Conservation (phyloP, 2,329 filamentous ascomycete species). For the Cryphonectria nitschkei region DNA sequence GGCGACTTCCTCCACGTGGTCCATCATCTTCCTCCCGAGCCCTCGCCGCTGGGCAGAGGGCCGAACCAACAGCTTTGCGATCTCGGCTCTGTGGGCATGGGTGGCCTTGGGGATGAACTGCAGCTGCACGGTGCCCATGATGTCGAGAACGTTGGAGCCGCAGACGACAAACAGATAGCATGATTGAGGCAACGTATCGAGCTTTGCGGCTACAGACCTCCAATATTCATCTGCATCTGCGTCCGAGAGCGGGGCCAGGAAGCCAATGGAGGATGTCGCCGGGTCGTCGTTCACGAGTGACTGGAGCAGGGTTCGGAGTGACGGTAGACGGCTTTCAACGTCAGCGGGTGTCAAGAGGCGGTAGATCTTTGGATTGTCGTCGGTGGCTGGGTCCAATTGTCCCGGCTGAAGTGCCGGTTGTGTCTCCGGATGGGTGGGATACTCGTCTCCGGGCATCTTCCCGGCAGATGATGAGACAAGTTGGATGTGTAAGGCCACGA, state of each 20-base stretch:
- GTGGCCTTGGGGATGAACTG: slow-evolving; percentile 33
- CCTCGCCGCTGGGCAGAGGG: slow-evolving; percentile 32
- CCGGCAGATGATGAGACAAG: background rate
- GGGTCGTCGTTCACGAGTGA: slow-evolving; percentile 37
- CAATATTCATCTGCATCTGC: slow-evolving; percentile 32
- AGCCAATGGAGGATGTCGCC: slow-evolving; percentile 35
- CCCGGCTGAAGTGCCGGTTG: background rate
- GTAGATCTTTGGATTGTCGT: background rate
- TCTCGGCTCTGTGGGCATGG: slow-evolving; percentile 35
- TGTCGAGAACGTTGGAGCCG: slow-evolving; percentile 13
- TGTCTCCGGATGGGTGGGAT: background rate
- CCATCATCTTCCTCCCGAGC: slow-evolving; percentile 33
- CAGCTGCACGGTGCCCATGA: slow-evolving; percentile 34
- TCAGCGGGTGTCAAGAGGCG: slow-evolving; percentile 1
- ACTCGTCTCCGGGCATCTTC: background rate
- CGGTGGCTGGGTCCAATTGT: background rate
- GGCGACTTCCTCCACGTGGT: slow-evolving; percentile 32
- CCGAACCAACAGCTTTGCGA: slow-evolving; percentile 37
- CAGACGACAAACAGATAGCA: slow-evolving; percentile 30
- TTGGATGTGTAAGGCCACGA: background rate
- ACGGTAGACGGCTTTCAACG: slow-evolving; percentile 30
- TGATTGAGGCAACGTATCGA: slow-evolving; percentile 11
- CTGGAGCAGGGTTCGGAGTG: slow-evolving; percentile 33
- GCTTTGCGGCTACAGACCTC: slow-evolving; percentile 27
- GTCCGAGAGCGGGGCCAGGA: slow-evolving; percentile 36